phyloP scores from a whole-genome alignment of 192 early-diverging fungal species.

The Linnemannia exigua region DNA sequence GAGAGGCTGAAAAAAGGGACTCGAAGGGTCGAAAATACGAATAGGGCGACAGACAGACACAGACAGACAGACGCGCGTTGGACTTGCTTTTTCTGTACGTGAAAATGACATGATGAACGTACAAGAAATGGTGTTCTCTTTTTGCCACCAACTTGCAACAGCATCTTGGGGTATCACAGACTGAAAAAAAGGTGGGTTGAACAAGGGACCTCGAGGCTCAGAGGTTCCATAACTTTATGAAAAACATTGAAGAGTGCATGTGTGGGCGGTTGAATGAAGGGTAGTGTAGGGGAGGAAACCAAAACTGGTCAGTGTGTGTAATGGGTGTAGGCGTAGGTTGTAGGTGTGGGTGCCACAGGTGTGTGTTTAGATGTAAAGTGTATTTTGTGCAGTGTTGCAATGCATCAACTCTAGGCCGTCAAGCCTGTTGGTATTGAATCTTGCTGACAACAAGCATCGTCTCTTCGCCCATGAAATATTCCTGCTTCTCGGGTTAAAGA shows the following conservation, averaged over 20 bases:
- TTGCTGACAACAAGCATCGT: background rate
- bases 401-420: background rate
- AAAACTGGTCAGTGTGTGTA: slow-evolving; percentile 5
- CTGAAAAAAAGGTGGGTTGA: background rate
- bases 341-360: slow-evolving; percentile 10
- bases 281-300: background rate
- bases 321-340: background rate
- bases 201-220: background rate
- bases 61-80: background rate
- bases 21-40: background rate
- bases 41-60: no score
- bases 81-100: slow-evolving; percentile 4
- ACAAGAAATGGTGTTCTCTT: background rate
- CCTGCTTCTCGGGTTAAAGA: slow-evolving; percentile 13
- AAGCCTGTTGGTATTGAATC: background rate
- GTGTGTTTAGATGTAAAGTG: background rate
- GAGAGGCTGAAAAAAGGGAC: background rate
- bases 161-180: background rate
- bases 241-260: background rate
- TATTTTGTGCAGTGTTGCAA: background rate
- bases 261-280: no score
- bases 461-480: background rate
- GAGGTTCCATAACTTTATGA: background rate
- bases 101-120: background rate
- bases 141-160: background rate